phyloP scores from a whole-genome alignment of 352 stramenopile species.

The Phytophthora melonis region DNA sequence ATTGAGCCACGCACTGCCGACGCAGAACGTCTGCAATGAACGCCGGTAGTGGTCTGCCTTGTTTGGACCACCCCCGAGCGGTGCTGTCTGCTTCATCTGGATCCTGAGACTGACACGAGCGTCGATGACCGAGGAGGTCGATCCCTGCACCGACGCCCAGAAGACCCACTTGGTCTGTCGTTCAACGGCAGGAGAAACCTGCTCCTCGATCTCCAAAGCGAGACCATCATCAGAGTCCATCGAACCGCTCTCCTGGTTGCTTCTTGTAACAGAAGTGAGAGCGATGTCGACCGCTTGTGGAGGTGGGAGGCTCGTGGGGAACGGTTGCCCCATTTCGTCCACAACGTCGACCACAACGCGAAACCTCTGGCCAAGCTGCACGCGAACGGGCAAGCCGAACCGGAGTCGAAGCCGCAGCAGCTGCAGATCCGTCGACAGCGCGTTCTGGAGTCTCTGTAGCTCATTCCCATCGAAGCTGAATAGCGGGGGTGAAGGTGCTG shows the following conservation, averaged over 20 bases:
- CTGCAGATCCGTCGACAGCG: conserved; percentile 26
- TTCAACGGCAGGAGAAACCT: not conserved
- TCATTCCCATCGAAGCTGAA: conserved; percentile 24
- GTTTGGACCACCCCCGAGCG: not conserved
- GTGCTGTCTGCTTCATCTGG: conserved; percentile 5
- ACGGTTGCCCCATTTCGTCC: conserved; percentile 63
- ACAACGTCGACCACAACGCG: conserved; percentile 56
- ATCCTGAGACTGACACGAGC: conserved; percentile 9
- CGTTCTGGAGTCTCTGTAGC: conserved; percentile 19
- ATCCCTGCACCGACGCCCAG: conserved; percentile 2
- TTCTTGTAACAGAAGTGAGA: not conserved
- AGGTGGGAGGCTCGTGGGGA: not conserved
- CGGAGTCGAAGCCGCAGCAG: conserved; percentile 61
- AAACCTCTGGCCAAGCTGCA: conserved; percentile 42
- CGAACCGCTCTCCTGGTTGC: not conserved
- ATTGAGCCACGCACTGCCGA: conserved; percentile 40
- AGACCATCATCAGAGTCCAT: not conserved
- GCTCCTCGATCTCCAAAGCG: conserved; percentile 18
- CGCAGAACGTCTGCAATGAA: conserved; percentile 49
- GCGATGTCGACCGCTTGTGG: conserved; percentile 11
- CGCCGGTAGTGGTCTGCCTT: conserved; percentile 3
- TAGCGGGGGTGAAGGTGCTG: not conserved
- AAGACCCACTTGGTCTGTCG: conserved; percentile 19
- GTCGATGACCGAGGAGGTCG: not conserved
- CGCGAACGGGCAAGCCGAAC: conserved; percentile 42